phyloP scores from a whole-genome alignment of 352 stramenopile species.

The Globisporangium parvum region DNA sequence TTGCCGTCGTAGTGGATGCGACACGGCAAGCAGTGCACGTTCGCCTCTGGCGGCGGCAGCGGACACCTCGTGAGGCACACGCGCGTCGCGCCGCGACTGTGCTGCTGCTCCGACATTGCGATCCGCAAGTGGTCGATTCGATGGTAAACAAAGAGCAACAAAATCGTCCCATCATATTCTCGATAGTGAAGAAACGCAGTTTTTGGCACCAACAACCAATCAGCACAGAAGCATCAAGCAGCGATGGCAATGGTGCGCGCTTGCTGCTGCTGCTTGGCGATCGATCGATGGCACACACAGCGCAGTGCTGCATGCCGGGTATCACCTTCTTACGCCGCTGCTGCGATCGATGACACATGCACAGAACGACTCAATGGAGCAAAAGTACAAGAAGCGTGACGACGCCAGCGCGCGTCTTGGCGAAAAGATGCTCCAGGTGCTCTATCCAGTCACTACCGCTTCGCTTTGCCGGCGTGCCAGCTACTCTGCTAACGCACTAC shows the following conservation, averaged over 20 bases:
- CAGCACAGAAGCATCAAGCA: neutral
- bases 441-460: neutral
- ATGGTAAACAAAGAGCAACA: neutral
- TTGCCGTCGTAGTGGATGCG: conserved; percentile 61
- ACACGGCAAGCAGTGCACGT: conserved; percentile 72
- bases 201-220: no score
- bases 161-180: no score
- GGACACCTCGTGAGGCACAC: conserved; percentile 77
- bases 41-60: conserved; percentile 40
- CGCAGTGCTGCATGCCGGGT: no score
- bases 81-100: conserved; percentile 12
- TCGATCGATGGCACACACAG: neutral
- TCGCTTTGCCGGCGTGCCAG: neutral
- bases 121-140: neutral
- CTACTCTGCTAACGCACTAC: neutral
- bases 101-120: neutral
- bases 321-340: no score
- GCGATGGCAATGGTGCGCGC: conserved; percentile 4
- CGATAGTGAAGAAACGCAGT: no score
- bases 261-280: neutral
- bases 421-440: conserved; percentile 78
- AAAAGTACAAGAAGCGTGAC: conserved; percentile 61
- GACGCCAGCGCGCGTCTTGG: conserved; percentile 67
- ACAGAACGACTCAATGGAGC: conserved; percentile 13
- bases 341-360: neutral